Evolutionary conservation across 1,284 basidiomycete genomes (phyloP), one percentile per base, ranked within the genome.

Genomic region (Somion occarium): DNA sequence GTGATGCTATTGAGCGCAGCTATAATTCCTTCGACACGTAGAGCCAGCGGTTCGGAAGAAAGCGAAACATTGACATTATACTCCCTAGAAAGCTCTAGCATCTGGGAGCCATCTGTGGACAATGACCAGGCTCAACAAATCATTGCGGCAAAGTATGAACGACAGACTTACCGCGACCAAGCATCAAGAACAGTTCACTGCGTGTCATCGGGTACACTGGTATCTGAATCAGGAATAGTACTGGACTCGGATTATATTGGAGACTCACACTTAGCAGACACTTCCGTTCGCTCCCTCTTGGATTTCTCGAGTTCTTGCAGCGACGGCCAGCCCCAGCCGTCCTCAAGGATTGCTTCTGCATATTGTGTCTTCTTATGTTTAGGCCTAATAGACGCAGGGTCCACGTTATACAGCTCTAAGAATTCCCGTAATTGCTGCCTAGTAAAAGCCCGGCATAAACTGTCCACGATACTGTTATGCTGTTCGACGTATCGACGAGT

Each of bases 261-360:
- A 30, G 22, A 70, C 78, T 55, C 59, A 85, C 85, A 64, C 62
- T 74, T 67, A 27, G 68, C 65, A n/a, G 69, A 61, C 4, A 75
- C 61, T 62, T 82, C 79, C n/a, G 73, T 80, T 61, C 66, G 69
- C 50, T 84, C 82, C 45, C 72, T 69, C 54, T 69, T 72, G 46
- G 69, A 67, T 57, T 73, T 75, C 59, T 77, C 72, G 3, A 84
- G 67, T 37, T 76, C 73, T 46, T 71, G 69, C 53, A 85, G 62
- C 34, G 80, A 78, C 13, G 83, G 81, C 84, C 83, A 88, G 22
- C 70, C 70, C 87, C 87, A 90, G 49, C 72, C 65, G 51, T 74
- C 68, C 62, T 85, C 82, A 34, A 89, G 72, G 54, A 90, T 83
- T 2, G 72, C 68, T 51, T 76, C 73, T 19, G 77, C 82, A 59